Evolutionary conservation across 192 early-diverging fungal genomes (phyloP).

Genomic region (Piromyces sp.): DNA sequence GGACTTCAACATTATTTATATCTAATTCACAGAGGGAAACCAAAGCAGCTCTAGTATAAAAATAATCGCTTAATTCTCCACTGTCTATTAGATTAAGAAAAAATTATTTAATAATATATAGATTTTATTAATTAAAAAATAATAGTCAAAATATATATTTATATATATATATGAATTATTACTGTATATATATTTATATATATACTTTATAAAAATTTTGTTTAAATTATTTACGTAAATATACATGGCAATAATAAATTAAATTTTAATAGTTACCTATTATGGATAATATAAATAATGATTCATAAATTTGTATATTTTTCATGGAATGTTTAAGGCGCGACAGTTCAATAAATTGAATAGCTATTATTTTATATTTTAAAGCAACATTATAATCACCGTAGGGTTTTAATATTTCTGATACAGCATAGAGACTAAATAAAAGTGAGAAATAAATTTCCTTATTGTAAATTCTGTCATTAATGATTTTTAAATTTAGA

Average conservation of each 20-base stretch:
- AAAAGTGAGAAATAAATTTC: not conserved
- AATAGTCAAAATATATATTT: too few species aligned
- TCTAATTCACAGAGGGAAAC: not conserved
- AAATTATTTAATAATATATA: too few species aligned
- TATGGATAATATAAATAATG: not conserved
- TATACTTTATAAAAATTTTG: too few species aligned
- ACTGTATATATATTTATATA: too few species aligned
- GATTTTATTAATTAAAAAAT: too few species aligned
- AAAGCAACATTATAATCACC: not conserved
- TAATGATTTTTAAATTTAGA: not conserved
- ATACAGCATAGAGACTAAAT: not conserved
- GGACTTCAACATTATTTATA: not conserved
- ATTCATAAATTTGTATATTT: not conserved
- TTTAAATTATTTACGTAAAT: too few species aligned
- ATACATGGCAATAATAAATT: too few species aligned
- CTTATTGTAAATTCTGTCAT: not conserved
- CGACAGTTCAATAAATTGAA: not conserved
- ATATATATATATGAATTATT: too few species aligned
- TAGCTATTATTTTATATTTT: not conserved
- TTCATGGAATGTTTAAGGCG: not conserved
- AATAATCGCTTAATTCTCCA: not conserved
- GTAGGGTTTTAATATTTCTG: not conserved
- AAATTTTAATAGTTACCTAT: not conserved
- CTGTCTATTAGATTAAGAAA: not conserved
- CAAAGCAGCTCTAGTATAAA: not conserved